Percentiles rank a stretch among this genome's conserved stretches.
These are phyloP conservation scores for Bauhinia variegata DNA, from an alignment of 306 rosid species.

Conservation along the genomic window DNA sequence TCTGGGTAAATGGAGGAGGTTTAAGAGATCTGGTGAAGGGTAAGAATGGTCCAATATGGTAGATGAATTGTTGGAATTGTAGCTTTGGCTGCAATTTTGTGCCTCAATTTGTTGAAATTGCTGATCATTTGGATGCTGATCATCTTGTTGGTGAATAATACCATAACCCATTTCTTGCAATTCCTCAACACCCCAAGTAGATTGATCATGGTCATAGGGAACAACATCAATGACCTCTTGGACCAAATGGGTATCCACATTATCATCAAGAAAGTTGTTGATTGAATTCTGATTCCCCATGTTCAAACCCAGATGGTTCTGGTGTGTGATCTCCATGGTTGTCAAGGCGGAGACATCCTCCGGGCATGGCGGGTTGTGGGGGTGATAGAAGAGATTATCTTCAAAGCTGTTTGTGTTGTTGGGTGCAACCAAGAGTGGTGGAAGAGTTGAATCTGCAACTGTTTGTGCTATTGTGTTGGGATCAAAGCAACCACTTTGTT, in stretches of 20 bases:
- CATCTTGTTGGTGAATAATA: conserved; percentile 31
- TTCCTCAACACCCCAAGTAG: conserved; percentile 60
- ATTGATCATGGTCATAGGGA: conserved; percentile 43
- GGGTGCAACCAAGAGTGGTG: conserved; percentile 33
- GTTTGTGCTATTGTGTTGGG: conserved; percentile 50
- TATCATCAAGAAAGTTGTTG: conserved; percentile 20
- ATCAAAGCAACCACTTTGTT: conserved; percentile 62
- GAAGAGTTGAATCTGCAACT: conserved; percentile 26
- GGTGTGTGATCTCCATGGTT: conserved; percentile 40
- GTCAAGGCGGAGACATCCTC: conserved; percentile 39
- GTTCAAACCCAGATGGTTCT: conserved; percentile 44
- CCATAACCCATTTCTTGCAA: conserved; percentile 43
- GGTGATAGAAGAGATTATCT: conserved; percentile 54
- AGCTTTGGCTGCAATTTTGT: conserved; percentile 42
- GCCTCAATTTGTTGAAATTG: conserved; percentile 54
- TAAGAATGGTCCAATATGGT: conserved; percentile 46
- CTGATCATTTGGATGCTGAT: conserved; percentile 47
- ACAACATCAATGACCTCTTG: conserved; percentile 41
- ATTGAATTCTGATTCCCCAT: conserved; percentile 46
- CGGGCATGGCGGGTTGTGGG: conserved; percentile 40
- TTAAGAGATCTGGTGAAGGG: conserved; percentile 70
- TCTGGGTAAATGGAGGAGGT: conserved; percentile 77
- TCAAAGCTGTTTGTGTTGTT: conserved; percentile 40
- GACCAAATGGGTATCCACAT: conserved; percentile 37
- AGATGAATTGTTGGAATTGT: conserved; percentile 36